A percentile compares a stretch with the other conserved stretches of the same genome.
Evolutionary conservation across 1,284 basidiomycete genomes (phyloP).

Genomic region (Fomes fomentarius): DNA sequence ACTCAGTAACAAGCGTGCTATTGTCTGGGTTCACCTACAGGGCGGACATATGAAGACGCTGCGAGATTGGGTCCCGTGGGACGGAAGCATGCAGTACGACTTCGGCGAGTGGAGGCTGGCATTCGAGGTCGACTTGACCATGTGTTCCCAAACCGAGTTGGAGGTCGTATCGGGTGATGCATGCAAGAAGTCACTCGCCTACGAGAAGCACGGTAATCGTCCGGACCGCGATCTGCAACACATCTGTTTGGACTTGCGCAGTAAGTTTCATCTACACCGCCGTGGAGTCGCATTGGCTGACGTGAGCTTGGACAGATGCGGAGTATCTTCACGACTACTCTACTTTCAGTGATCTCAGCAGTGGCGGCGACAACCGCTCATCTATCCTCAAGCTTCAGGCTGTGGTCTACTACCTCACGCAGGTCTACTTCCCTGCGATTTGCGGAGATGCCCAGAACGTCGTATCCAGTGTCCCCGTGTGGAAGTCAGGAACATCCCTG

Average conservation of each 20-base stretch:
- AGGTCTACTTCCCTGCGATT: conserved; percentile 35
- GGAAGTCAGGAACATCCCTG: conserved; percentile 22
- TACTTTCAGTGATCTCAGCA: conserved; percentile 28
- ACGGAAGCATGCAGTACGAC: conserved; percentile 22
- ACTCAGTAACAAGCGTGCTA: conserved; percentile 29
- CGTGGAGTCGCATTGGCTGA: neutral
- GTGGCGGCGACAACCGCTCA: conserved; percentile 23
- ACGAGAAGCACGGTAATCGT: conserved; percentile 25
- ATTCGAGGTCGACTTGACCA: conserved; percentile 37
- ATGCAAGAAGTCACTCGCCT: conserved; percentile 25
- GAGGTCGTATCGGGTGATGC: conserved; percentile 16
- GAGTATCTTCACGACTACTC: conserved; percentile 36
- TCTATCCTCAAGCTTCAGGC: conserved; percentile 34
- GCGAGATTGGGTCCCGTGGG: conserved; percentile 25
- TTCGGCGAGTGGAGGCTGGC: conserved; percentile 36
- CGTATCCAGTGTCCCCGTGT: conserved; percentile 36
- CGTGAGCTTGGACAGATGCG: conserved; percentile 20
- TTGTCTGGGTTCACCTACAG: conserved; percentile 32
- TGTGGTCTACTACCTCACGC: conserved; percentile 32
- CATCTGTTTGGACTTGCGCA: conserved; percentile 33
- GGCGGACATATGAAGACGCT: conserved; percentile 28
- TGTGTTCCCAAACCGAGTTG: conserved; percentile 25
- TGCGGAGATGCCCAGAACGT: conserved; percentile 31
- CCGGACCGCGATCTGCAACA: conserved; percentile 31
- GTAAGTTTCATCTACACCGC: conserved; percentile 22